Base-by-base conservation (phyloP, 441 rosid genomes). In the Rhodomyrtus psidioides region DNA sequence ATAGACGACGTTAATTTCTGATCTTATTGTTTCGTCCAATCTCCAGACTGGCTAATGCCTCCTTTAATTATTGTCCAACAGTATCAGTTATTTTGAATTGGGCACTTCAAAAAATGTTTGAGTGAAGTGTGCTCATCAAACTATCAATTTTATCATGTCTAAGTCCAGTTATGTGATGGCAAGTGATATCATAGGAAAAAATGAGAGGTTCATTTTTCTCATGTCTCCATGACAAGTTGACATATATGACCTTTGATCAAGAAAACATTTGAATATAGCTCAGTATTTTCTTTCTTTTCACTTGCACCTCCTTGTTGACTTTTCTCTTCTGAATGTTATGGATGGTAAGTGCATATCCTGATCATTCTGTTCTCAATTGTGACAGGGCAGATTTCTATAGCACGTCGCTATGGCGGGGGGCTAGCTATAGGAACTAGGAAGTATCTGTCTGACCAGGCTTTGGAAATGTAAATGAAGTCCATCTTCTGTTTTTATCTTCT, bases 351-450 rank as follows among this genome's bases (percentile, higher is more conserved):
- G 55, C 30, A 9, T n/a, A 59, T 46, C 79, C 83, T 55, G 24
- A 62, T 53, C 82, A 59, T 57, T 42, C 81, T 53, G 59, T 85
- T 83, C 76, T 84, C 42, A 60, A 81, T 81, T 62, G 79, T 90
- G 88, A 79, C 84, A 49, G 28, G 89, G 91, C 91, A 93, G 94
- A 84, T 53, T 88, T 83, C 81, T 86, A 89, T 85, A 79, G 53
- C 82, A 44, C 83, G 84, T 88, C 92, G 51, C 74, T 75, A 75
- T 86, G 87, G 51, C 82, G 51, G 28, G 85, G 88, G 85, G 74
- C 88, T 57, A 65, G 59, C 82, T 55, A 65, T 75, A 70, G 54
- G 55, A 76, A 83, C 58, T 75, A 70, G 54, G 55, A 76, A 83
- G 79, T 75, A 81, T 84, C 81, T 87, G 84, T 83, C 82, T 9